These are phyloP conservation scores for Dioscorea alata DNA, from an alignment of 106 monocot genomes.

Conservation along the genomic window DNA sequence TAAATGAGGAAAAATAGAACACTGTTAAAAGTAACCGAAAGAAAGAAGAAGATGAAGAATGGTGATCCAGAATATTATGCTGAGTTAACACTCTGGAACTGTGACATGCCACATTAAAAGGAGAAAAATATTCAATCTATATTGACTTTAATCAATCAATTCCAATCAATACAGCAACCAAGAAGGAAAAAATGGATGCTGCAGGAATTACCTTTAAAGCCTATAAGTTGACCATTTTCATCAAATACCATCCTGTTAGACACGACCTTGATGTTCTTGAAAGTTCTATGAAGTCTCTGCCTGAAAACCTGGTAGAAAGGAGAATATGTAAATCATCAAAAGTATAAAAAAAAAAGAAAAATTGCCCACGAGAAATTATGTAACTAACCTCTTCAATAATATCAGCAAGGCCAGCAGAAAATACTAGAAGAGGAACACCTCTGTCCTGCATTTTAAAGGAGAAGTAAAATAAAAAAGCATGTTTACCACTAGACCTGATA, in stretches of 20 bases:
- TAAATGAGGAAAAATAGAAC: not conserved
- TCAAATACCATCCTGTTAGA: conserved; percentile 91
- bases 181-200: too few relatives aligned
- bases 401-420: conserved; percentile 86
- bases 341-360: too few relatives aligned
- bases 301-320: conserved; percentile 64
- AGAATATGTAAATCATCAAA: not conserved
- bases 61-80: not conserved
- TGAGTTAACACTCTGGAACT: too few relatives aligned
- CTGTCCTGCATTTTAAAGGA: conserved; percentile 44
- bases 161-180: too few relatives aligned
- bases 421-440: conserved; percentile 70
- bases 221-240: conserved; percentile 45
- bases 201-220: conserved; percentile 61
- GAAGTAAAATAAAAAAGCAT: not conserved
- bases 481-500: not conserved
- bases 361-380: not conserved
- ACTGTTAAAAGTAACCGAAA: too few relatives aligned
- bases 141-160: too few relatives aligned
- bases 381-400: conserved; percentile 73
- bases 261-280: conserved; percentile 73
- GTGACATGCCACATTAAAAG: too few relatives aligned
- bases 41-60: not conserved
- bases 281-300: conserved; percentile 75
- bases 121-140: too few relatives aligned